Base-by-base conservation (phyloP, 495 filamentous ascomycete species). In the Aspergillus sparsus region DNA sequence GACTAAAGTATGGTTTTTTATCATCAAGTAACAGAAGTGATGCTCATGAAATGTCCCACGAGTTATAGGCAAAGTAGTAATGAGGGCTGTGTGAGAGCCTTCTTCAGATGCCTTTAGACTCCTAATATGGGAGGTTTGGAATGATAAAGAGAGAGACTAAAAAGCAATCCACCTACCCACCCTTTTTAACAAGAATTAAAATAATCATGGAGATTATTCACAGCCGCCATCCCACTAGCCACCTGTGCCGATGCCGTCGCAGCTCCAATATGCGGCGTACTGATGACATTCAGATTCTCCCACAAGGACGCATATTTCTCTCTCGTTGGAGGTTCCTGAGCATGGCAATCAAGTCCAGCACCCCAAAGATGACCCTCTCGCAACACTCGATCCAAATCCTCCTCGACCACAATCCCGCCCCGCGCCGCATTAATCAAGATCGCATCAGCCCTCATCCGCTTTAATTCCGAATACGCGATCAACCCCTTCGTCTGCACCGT, bases 391-490 rank as follows among this genome's bases (percentile, higher is more conserved):
- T 78, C 69, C 0, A 86, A 62, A 21, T 79, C 82, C 2, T 50
- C 60, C 62, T 87, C 84, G 45, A 85, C 76, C 10, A 87, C 77
- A 52, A 86, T 81, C 0, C 84, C 84, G 6, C 84, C 83, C 3
- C 85, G 75, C 16, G 81, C 79, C 13, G 84, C 77, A 62, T 88
- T 86, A 61, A 86, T 72, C 6, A 88, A 33, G 11, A 87, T 69
- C 0, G 78, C 74, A 53, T 81, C 71, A 0, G 70, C 63, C 46
- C 73, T 76, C 81, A 88, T 83, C 37, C 63, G 46, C 6, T 53
- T 51, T 18, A 88, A 66, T 64, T 86, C 80, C 0, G 69, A 51
- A 6, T 70, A 71, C 0, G 74, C 74, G 44, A 88, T 75, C 53
- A 84, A 63, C 49, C 79, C 70, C 34, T 73, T 49, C 1, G 81